Evolutionary conservation across 768 basidiomycete genomes (phyloP), one percentile per base, ranked within the genome.

Genomic region (Cystoderma amianthinum): DNA sequence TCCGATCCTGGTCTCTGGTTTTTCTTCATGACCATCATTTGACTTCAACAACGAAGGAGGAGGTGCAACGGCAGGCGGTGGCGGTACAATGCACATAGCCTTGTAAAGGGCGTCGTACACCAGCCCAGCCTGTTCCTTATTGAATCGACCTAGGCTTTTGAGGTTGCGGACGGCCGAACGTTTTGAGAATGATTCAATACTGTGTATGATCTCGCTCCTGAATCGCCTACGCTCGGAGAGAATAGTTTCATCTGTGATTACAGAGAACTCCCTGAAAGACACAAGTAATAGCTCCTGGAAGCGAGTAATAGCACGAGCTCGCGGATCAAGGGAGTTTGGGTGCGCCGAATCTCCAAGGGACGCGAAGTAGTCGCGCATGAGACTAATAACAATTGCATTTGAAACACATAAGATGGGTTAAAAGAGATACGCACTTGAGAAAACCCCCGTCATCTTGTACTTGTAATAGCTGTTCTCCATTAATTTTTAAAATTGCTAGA

Each of bases 401-500:
- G 23, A 32, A 37, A 25, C 15, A 19, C 39, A 28, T 11, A 22
- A 33, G 38, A 41, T 11, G 9, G 9, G 40, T 9, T 2, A 36
- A 5, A n/a, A n/a, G n/a, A n/a, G n/a, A n/a, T 7, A 57, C 78
- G 38, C 54, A 93, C 92, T 88, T 89, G 60, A 98, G 82, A 65
- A 99, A 98, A 38, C 85, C 85, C 4, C 96, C 96, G 49, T 99
- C 96, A 58, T 99, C 96, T 49, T 96, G 93, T 16, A 96, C 83
- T 54, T 93, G 78, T 10, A 99, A 69, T 13, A 99, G 66, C 44
- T 86, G 80, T 48, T 95, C 90, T 1, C 94, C 93, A 47, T 99
- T 99, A 58, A 98, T 94, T 65, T 98, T 98, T 38, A 99, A 75
- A 30, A 98, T 95, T 11, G 96, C 96, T 88, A 44, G 16, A 32